These are phyloP conservation scores for Stentor roeselii DNA, from an alignment of 73 alveolate species.

Conservation along the genomic window DNA sequence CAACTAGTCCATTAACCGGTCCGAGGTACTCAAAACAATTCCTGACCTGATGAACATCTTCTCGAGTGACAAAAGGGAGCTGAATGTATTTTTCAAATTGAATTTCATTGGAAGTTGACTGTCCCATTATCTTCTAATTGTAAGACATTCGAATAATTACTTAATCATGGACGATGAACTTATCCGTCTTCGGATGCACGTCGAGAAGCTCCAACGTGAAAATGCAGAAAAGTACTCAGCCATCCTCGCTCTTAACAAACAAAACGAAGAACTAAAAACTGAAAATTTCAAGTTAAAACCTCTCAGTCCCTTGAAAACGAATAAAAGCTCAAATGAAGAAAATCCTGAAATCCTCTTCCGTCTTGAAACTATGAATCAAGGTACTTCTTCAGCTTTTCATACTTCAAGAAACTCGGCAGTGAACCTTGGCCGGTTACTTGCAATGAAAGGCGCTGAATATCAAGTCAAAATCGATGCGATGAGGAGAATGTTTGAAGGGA, in stretches of 20 bases:
- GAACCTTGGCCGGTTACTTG: background rate
- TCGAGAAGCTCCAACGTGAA: background rate
- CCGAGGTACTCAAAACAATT: slow-evolving; percentile 17
- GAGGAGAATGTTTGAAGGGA: background rate
- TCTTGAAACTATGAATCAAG: background rate
- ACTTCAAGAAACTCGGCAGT: background rate
- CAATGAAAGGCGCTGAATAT: background rate
- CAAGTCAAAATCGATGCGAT: background rate
- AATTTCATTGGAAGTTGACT: background rate
- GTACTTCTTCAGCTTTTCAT: background rate
- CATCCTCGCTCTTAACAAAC: background rate
- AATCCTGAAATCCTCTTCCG: background rate
- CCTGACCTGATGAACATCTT: background rate
- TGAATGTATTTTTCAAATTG: background rate
- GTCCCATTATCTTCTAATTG: background rate
- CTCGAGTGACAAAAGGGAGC: background rate
- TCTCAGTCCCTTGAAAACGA: background rate
- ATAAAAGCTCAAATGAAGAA: background rate
- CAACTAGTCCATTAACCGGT: background rate
- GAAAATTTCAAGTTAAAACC: too few species aligned
- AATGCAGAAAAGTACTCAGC: background rate
- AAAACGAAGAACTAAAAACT: background rate
- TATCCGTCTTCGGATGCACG: background rate
- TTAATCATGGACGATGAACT: background rate
- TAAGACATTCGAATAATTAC: too few species aligned